Evolutionary conservation across 495 filamentous ascomycete species (phyloP), one percentile per base, ranked within the genome.

Genomic region (Hypoxylon lenormandii): DNA sequence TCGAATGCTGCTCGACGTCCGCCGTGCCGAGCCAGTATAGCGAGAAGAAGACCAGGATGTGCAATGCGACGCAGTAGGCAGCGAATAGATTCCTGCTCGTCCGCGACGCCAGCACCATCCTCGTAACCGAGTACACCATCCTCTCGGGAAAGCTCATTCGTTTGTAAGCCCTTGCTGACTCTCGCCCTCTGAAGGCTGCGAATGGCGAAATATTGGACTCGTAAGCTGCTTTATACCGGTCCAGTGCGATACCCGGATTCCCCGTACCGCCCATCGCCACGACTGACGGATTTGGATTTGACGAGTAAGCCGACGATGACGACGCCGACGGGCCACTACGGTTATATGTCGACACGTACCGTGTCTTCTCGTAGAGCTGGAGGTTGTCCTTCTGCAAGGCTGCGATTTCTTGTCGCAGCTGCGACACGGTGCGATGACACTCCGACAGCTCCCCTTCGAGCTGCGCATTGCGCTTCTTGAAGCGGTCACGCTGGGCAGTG

Each of bases 301-400:
- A 84, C 12, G 87, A 85, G 77, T 89, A 93, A 4, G 91, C 85
- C 0, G 88, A 90, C 61, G 91, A 87, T 10, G 92, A 88, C n/a
- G 88, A 83, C 51, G 86, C 81, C n/a, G 80, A 77, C 11, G 82
- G 80, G 0, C 82, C 83, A 46, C 83, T 84, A 50, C 92, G 88
- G 73, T 87, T 94, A 82, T 97, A 98, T 4, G 92, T 92, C 12
- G 93, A 96, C 11, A 97, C 88, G 78, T 98, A 99, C 38, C 95
- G 88, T 33, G 95, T 97, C 84, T 97, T 99, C 76, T 99, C 95
- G 76, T 99, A 99, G 2, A 99, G 87, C 72, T 91, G 90, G 30
- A 99, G 85, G 75, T 99, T 99, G 78, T 99, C 95, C 77, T 93
- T 95, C 74, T 98, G 95, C 11, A 99, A 83, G 10, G 92, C 90